Evolutionary conservation across 306 rosid genomes (phyloP).

Genomic region (Alnus glutinosa): DNA sequence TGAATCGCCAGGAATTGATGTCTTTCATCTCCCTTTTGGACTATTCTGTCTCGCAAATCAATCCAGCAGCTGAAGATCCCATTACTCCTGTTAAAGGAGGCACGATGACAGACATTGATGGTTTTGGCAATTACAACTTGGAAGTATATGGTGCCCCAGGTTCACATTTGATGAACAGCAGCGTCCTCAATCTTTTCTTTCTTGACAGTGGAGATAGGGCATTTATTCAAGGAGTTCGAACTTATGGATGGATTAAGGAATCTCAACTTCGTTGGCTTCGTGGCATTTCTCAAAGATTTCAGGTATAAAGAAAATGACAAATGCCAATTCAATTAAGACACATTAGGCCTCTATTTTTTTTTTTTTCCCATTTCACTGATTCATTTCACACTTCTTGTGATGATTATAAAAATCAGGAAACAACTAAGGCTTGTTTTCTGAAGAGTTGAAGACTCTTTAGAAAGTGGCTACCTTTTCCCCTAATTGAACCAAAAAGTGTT

Average conservation of each 20-base stretch:
- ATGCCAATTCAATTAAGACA: conserved; percentile 11
- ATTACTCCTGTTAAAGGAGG: conserved; percentile 32
- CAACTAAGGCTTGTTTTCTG: neutral
- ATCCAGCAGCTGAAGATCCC: conserved; percentile 45
- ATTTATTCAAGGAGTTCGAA: conserved; percentile 61
- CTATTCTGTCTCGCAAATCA: conserved; percentile 72
- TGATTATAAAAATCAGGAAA: neutral
- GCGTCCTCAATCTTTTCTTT: conserved; percentile 76
- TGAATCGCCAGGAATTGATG: conserved; percentile 84
- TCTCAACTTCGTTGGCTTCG: conserved; percentile 87
- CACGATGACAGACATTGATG: conserved; percentile 49
- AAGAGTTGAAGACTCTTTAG: neutral
- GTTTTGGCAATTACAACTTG: conserved; percentile 82
- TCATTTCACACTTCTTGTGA: neutral
- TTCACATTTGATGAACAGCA: conserved; percentile 70
- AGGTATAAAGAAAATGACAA: conserved; percentile 47
- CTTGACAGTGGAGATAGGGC: conserved; percentile 89
- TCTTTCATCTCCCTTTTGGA: conserved; percentile 82
- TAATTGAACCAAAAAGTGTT: neutral
- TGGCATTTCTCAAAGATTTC: conserved; percentile 49
- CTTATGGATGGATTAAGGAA: conserved; percentile 86
- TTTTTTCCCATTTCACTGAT: neutral
- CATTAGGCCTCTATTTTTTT: conserved; percentile 17
- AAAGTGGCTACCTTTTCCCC: neutral
- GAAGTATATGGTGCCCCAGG: conserved; percentile 77